Conservation (phyloP, 1,284 basidiomycete genomes). For the Sphagnurus paluster region DNA sequence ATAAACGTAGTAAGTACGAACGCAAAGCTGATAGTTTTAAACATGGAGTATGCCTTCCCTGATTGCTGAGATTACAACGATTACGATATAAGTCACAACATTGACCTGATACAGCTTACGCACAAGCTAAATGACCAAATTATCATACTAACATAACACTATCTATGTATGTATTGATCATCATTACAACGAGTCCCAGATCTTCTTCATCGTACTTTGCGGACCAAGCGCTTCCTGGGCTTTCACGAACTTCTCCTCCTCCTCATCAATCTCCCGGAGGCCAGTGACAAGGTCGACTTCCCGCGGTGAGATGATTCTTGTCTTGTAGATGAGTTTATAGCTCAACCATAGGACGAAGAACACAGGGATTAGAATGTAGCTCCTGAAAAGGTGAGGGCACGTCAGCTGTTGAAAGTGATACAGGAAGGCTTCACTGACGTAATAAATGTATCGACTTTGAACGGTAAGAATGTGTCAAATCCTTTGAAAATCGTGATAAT, state of each 20-base stretch:
- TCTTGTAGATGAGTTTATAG: conserved; percentile 59
- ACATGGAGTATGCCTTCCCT: conserved; percentile 14
- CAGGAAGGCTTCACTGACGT: conserved; percentile 38
- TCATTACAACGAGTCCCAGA: conserved; percentile 49
- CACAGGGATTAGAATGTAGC: conserved; percentile 52
- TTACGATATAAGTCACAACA: too few relatives aligned
- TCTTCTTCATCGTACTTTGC: conserved; percentile 30
- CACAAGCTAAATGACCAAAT: too few relatives aligned
- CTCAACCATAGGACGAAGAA: conserved; percentile 60
- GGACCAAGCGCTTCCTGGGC: conserved; percentile 43
- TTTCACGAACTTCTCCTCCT: conserved; percentile 50
- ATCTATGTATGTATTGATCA: not conserved
- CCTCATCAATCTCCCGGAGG: conserved; percentile 64
- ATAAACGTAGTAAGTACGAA: conserved; percentile 16
- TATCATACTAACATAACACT: not conserved
- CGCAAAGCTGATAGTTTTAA: conserved; percentile 13
- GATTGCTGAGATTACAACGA: too few relatives aligned
- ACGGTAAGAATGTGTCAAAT: conserved; percentile 69
- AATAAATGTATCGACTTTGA: conserved; percentile 60
- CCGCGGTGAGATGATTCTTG: conserved; percentile 47
- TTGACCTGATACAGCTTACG: too few relatives aligned
- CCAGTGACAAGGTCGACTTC: conserved; percentile 69
- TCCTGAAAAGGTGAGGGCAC: conserved; percentile 25
- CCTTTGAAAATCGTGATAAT: conserved; percentile 71
- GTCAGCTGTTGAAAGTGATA: conserved; percentile 6